Conservation (phyloP, 2,329 filamentous ascomycete genomes). For the Colletotrichum somersetense region DNA sequence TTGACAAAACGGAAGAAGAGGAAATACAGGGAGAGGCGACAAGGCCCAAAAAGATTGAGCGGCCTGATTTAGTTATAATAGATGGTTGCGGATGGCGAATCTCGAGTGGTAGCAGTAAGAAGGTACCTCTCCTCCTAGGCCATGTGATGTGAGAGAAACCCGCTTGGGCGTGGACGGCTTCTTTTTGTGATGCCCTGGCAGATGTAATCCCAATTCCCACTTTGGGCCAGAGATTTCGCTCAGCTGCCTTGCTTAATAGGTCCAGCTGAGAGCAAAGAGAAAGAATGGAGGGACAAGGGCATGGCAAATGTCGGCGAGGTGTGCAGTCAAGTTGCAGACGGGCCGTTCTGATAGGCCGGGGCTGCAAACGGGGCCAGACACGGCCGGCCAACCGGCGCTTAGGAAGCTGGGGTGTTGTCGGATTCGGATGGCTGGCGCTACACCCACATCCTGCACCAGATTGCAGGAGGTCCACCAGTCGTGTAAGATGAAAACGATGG, state of each 20-base stretch:
- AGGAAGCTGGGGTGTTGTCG: constrained; percentile 56
- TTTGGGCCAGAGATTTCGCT: constrained; percentile 27
- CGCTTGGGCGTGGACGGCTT: constrained; percentile 34
- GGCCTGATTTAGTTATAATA: constrained; percentile 41
- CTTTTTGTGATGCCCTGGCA: constrained; percentile 13
- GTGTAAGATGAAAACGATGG: constrained; percentile 57
- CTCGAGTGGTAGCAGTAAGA: constrained; percentile 6
- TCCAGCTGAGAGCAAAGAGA: constrained; percentile 34
- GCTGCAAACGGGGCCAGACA: constrained; percentile 46
- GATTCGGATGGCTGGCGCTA: constrained; percentile 60
- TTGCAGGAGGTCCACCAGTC: constrained; percentile 54
- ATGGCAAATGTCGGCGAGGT: constrained; percentile 49
- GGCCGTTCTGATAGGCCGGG: constrained; percentile 59
- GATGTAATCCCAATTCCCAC: constrained; percentile 25
- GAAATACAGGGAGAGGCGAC: constrained; percentile 22
- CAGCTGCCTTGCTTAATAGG: constrained; percentile 36
- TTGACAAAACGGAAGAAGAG: constrained; percentile 23
- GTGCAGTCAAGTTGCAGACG: constrained; percentile 46
- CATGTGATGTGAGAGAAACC: constrained; percentile 5
- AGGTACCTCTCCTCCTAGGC: not conserved
- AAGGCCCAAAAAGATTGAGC: constrained; percentile 32
- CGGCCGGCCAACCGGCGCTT: constrained; percentile 62
- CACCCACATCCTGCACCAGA: constrained; percentile 56
- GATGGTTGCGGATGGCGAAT: constrained; percentile 19
- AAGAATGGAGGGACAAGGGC: constrained; percentile 38